Percentiles rank a stretch among this genome's conserved stretches.
These are phyloP conservation scores for Selaginella moellendorffii DNA, from an alignment of 75 land plant species.

Conservation along the genomic window DNA sequence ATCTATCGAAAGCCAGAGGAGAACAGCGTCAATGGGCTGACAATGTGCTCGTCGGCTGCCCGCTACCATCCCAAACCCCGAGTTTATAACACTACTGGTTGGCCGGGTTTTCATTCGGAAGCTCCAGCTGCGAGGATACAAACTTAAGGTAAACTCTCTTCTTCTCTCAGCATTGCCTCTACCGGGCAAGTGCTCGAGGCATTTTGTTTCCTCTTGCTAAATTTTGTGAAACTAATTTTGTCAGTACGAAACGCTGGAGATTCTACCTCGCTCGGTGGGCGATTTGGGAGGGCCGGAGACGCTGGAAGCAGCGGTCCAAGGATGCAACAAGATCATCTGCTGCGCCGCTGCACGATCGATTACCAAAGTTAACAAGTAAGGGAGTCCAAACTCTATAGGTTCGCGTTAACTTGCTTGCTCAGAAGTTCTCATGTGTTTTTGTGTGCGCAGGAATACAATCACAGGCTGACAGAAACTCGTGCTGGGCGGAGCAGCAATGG, in stretches of 20 bases:
- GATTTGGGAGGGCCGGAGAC: conserved; percentile 84
- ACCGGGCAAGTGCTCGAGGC: too few species aligned
- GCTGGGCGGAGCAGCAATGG: conserved; percentile 97
- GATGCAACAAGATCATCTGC: conserved; percentile 84
- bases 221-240: too few species aligned
- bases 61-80: conserved; percentile 77
- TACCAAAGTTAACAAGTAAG: conserved; percentile 66
- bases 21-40: too few species aligned
- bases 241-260: conserved; percentile 56
- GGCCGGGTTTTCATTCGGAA: conserved; percentile 77
- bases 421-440: too few species aligned
- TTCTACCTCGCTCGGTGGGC: conserved; percentile 90
- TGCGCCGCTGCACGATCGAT: conserved; percentile 87
- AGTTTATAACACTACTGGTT: conserved; percentile 72
- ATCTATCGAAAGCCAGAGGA: too few species aligned
- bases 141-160: conserved; percentile 72
- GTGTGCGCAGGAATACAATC: conserved; percentile 89
- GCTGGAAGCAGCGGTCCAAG: conserved; percentile 52
- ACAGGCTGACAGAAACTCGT: conserved; percentile 63
- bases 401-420: too few species aligned
- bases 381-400: conserved; percentile 94
- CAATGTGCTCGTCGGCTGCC: conserved; percentile 47
- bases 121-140: conserved; percentile 88
- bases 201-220: too few species aligned
- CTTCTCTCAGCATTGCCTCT: too few species aligned